Conservation (phyloP, 139 green algal genomes). For the Desmodesmus armatus region DNA sequence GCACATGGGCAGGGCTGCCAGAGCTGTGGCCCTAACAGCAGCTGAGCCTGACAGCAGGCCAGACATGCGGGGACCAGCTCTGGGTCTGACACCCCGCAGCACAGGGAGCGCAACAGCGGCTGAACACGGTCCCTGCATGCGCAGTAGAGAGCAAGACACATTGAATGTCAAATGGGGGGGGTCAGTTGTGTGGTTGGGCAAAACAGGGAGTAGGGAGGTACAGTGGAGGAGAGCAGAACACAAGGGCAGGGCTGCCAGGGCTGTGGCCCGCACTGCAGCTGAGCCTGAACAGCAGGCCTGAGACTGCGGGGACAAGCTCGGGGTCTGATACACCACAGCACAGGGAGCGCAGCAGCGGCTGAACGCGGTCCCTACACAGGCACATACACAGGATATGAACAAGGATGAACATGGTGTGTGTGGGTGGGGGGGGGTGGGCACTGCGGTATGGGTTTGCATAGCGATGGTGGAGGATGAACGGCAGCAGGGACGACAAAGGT, state of each 20-base stretch:
- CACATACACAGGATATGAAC: too few relatives aligned
- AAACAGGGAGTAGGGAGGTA: background rate
- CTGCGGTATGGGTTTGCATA: too few relatives aligned
- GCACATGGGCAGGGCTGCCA: slow-evolving; percentile 79
- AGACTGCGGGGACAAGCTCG: slow-evolving; percentile 65
- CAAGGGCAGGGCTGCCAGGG: slow-evolving; percentile 69
- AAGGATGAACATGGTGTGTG: too few relatives aligned
- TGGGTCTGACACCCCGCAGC: slow-evolving; percentile 51
- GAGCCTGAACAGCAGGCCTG: slow-evolving; percentile 54
- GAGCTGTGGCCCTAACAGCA: slow-evolving; percentile 67
- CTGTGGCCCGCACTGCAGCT: slow-evolving; percentile 63
- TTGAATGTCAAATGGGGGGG: background rate
- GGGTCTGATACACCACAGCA: slow-evolving; percentile 60
- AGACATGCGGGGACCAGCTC: slow-evolving; percentile 66
- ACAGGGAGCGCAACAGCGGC: slow-evolving; percentile 77
- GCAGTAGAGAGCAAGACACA: background rate
- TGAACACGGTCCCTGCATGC: too few relatives aligned
- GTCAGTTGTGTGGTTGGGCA: background rate
- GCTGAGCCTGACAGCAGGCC: slow-evolving; percentile 53
- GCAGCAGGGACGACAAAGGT: background rate
- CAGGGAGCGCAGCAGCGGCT: slow-evolving; percentile 76
- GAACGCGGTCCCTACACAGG: slow-evolving; percentile 67
- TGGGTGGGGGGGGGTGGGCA: too few relatives aligned
- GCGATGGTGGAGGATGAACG: background rate
- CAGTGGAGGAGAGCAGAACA: background rate